These are phyloP conservation scores for Erysimum cheiri DNA, from an alignment of 441 rosid species.

Conservation along the genomic window DNA sequence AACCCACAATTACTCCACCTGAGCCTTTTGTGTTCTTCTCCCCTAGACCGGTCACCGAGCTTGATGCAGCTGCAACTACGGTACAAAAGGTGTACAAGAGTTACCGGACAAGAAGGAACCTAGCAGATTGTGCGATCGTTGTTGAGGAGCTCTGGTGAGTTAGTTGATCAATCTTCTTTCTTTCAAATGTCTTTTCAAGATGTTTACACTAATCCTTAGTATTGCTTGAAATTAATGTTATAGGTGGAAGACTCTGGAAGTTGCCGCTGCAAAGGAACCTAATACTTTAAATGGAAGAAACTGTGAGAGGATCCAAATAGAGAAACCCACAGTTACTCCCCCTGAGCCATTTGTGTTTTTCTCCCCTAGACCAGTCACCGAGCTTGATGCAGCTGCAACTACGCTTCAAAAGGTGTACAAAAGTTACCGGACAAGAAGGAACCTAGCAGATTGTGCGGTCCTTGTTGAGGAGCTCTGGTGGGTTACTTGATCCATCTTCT, in stretches of 20 bases:
- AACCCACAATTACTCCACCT: constrained; percentile 29
- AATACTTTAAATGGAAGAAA: constrained; percentile 42
- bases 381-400: constrained; percentile 58
- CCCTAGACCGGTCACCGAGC: constrained; percentile 45
- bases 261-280: constrained; percentile 35
- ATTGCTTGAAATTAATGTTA: constrained; percentile 17
- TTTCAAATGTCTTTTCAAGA: background rate
- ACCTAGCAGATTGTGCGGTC: constrained; percentile 56
- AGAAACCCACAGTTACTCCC: constrained; percentile 27
- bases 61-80: constrained; percentile 55
- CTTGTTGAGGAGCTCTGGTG: constrained; percentile 56
- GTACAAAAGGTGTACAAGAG: constrained; percentile 60
- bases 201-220: constrained; percentile 7
- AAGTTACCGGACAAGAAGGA: constrained; percentile 55
- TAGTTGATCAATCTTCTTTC: background rate
- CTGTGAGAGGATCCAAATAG: constrained; percentile 42
- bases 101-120: constrained; percentile 52
- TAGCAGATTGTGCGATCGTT: constrained; percentile 56
- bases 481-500: constrained; percentile 10
- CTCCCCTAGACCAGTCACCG: constrained; percentile 41
- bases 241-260: constrained; percentile 60
- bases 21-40: constrained; percentile 41
- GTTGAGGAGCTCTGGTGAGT: constrained; percentile 56
- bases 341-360: constrained; percentile 41
- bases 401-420: constrained; percentile 57